Evolutionary conservation across 371 early-diverging fungal species (phyloP), one percentile per base, ranked within the genome.

Genomic region (Circinella umbellata): DNA sequence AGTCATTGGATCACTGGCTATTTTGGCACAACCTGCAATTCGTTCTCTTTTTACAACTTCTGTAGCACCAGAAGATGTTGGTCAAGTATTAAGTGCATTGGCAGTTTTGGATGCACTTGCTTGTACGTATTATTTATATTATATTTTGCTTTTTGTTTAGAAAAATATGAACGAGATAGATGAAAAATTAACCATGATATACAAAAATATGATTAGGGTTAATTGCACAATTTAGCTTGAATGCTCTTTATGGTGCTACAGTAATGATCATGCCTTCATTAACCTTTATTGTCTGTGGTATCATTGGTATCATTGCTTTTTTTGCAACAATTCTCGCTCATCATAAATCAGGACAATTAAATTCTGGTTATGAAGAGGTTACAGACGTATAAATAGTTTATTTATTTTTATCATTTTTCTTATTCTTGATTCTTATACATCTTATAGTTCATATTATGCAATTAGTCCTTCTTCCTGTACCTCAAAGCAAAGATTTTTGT

Each of bases 41-140:
- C 79, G 79, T 8, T 79, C 87, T 1, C 63, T 89, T 2, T 34
- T 81, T 10, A 85, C 84, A 9, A 74, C 74, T 3, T 34, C 83
- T 9, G 86, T 86, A 10, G 72, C 76, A 36, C 83, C 86, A 7
- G 73, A 76, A 6, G 78, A 87, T 69, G 77, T 85, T 34, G 89
- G 87, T 13, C 78, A 84, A 36, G 67, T 84, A 13, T 55, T 86
- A 47, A 86, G 87, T 0, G 87, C 88, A 5, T 27, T 83, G 15
- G 81, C 85, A 14, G 75, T 81, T 1, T 64, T 86, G 11, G 89
- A 89, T 55, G 71, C 88, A 10, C 49, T 84, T 68, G 81, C 79
- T 13, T 73, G 84, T 66, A 81, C 81, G 72, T 76, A 14, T 6
- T 51, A 51, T n/a, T 42, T n/a, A 4, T 51, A 17, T 67, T 65